Evolutionary conservation across 106 monocot species (phyloP).

Genomic region (Platanthera zijinensis): DNA sequence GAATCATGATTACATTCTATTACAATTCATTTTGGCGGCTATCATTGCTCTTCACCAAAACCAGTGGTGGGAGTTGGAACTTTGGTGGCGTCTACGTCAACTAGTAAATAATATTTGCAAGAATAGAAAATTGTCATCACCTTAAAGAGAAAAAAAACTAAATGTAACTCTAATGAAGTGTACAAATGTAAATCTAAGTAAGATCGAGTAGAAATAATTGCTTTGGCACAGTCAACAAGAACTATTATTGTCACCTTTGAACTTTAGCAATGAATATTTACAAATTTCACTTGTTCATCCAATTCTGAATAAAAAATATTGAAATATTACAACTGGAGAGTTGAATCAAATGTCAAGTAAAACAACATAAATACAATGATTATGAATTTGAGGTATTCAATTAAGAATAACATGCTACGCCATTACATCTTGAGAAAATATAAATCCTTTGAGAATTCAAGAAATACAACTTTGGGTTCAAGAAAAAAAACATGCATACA

Average conservation of each 20-base stretch:
- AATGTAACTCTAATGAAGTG: too few species aligned
- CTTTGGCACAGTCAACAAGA: not conserved
- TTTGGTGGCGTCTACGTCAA: too few species aligned
- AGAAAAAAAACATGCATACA: not conserved
- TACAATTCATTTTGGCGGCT: too few species aligned
- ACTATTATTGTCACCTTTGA: not conserved
- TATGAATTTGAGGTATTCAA: not conserved
- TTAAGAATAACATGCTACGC: not conserved
- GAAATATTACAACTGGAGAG: not conserved
- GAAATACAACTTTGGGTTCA: not conserved
- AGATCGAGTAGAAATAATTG: not conserved
- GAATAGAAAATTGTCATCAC: too few species aligned
- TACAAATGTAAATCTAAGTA: not conserved
- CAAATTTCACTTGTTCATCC: not conserved
- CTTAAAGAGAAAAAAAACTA: too few species aligned
- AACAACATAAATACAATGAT: not conserved
- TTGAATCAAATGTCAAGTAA: not conserved
- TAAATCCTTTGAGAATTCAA: not conserved
- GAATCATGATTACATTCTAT: too few species aligned
- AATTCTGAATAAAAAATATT: not conserved
- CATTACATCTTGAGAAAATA: not conserved
- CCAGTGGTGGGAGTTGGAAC: too few species aligned
- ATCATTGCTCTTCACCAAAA: too few species aligned
- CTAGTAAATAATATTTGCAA: too few species aligned
- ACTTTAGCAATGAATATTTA: not conserved